These are phyloP conservation scores for Bothriochloa decipiens DNA, from an alignment of 176 grass and related monocot genomes.

Conservation along the genomic window DNA sequence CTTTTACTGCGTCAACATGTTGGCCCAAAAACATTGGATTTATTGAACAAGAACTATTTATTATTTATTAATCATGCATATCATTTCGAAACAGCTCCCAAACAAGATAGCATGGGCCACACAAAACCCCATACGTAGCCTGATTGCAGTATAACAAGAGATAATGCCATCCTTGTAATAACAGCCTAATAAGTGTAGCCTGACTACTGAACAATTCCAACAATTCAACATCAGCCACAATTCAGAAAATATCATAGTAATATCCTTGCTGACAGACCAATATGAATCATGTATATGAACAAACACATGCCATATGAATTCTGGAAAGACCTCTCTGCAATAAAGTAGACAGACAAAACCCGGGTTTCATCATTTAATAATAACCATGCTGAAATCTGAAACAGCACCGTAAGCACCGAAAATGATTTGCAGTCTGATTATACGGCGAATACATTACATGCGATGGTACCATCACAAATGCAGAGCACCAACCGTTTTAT, in stretches of 20 bases:
- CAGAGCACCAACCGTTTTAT: not conserved
- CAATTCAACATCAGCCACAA: not conserved
- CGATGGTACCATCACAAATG: too few species aligned
- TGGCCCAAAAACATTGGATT: not conserved
- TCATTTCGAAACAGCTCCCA: not conserved
- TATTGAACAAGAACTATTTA: not conserved
- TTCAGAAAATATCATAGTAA: not conserved
- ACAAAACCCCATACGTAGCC: not conserved
- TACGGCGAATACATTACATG: too few species aligned
- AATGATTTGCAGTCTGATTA: not conserved
- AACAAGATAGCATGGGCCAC: not conserved
- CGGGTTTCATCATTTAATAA: conserved; percentile 6
- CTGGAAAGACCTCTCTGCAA: not conserved
- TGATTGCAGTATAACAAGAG: not conserved
- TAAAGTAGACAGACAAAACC: conserved; percentile 1
- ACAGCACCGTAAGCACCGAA: conserved; percentile 26
- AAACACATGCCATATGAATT: not conserved
- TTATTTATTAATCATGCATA: too few species aligned
- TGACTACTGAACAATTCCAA: not conserved
- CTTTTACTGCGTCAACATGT: not conserved
- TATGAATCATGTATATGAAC: too few species aligned
- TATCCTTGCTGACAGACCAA: not conserved
- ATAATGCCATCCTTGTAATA: not conserved
- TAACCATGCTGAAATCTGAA: conserved; percentile 27
- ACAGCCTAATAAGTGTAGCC: not conserved